Percentiles rank a stretch among this genome's conserved stretches.
phyloP scores from a whole-genome alignment of 2,329 filamentous ascomycete species.

The Fusarium sp. region DNA sequence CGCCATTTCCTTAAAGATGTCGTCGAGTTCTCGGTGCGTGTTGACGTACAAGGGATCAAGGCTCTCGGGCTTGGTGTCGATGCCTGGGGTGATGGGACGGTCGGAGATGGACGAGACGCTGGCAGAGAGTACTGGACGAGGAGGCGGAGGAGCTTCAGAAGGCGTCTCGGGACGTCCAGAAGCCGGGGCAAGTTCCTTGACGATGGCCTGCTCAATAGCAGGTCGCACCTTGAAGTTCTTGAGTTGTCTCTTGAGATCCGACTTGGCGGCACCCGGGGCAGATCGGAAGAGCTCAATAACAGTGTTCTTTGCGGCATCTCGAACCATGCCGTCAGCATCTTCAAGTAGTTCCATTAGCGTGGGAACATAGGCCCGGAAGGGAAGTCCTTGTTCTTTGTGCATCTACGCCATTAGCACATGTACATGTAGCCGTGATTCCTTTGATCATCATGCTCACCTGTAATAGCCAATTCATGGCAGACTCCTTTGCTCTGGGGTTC shows the following conservation, averaged over 20 bases:
- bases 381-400: constrained; percentile 79
- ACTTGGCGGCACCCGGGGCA: constrained; percentile 83
- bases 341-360: constrained; percentile 85
- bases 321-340: constrained; percentile 86
- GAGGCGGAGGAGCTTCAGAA: constrained; percentile 51
- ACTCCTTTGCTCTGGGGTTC: constrained; percentile 84
- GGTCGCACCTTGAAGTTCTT: constrained; percentile 84
- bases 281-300: constrained; percentile 87
- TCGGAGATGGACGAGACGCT: constrained; percentile 62
- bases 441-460: constrained; percentile 59
- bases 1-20: constrained; percentile 82
- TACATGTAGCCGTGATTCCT: not conserved
- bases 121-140: constrained; percentile 55
- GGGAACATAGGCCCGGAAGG: constrained; percentile 84
- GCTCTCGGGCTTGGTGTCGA: constrained; percentile 69
- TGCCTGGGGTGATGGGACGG: constrained; percentile 66
- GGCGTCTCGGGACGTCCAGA: constrained; percentile 54
- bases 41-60: constrained; percentile 86
- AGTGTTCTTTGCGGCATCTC: constrained; percentile 81
- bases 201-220: constrained; percentile 82
- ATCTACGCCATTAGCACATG: constrained; percentile 60
- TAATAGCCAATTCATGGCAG: constrained; percentile 83
- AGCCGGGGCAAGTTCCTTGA: constrained; percentile 72
- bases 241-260: constrained; percentile 86
- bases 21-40: constrained; percentile 86